Conservation (phyloP, 2,329 filamentous ascomycete genomes). For the Tolypocladium paradoxum region DNA sequence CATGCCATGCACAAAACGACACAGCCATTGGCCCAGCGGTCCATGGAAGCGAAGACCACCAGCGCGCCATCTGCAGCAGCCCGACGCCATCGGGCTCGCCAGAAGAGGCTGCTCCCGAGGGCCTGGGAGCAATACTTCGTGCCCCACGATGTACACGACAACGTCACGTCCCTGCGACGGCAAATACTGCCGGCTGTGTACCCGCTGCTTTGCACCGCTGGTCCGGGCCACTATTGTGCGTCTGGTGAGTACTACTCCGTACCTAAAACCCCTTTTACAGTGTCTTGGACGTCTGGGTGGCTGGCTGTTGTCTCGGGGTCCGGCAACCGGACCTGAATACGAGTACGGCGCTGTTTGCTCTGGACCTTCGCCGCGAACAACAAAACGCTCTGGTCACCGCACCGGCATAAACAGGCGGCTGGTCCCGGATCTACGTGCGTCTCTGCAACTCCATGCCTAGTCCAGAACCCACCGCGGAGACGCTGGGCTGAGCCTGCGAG, state of each 20-base stretch:
- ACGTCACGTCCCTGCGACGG: too few species aligned
- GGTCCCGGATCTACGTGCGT: neutral
- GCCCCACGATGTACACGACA: neutral
- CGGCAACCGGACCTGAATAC: neutral
- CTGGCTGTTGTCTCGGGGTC: neutral
- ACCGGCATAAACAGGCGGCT: neutral
- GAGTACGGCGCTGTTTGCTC: neutral
- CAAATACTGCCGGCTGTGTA: neutral
- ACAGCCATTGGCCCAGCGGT: neutral
- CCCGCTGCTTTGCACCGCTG: neutral
- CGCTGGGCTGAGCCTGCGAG: neutral
- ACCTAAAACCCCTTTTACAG: neutral
- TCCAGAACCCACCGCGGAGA: too few species aligned
- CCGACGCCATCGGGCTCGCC: neutral
- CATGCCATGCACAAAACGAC: neutral
- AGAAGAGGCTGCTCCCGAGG: neutral
- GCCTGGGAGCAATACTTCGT: too few species aligned
- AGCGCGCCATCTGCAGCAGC: neutral
- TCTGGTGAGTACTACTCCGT: neutral
- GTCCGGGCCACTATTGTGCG: neutral
- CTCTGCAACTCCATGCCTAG: too few species aligned
- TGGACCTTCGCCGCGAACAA: neutral
- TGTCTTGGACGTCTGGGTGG: neutral
- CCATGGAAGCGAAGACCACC: neutral
- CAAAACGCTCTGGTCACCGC: neutral